Evolutionary conservation across 2,329 filamentous ascomycete genomes (phyloP).

Genomic region (Calonectria hongkongensis): DNA sequence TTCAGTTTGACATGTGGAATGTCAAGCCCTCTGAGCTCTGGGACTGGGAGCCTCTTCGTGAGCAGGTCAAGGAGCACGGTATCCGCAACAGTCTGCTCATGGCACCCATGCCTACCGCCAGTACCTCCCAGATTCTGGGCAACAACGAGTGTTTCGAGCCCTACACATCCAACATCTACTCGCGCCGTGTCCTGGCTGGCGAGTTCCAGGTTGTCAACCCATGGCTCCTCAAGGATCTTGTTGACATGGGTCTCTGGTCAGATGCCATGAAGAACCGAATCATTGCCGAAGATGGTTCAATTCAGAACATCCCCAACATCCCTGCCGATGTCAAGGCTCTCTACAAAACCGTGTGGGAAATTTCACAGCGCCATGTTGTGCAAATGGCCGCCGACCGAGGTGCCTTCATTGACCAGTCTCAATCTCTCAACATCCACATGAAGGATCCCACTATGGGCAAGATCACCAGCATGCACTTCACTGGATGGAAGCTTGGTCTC

Average conservation of each 20-base stretch:
- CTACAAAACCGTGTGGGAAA: slow-evolving; percentile 99
- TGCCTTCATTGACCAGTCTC: slow-evolving; percentile 98
- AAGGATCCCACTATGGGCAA: slow-evolving; percentile 99
- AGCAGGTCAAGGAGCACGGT: slow-evolving; percentile 92
- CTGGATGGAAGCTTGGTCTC: slow-evolving; percentile 98
- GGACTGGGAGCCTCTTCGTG: slow-evolving; percentile 95
- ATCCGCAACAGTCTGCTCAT: slow-evolving; percentile 96
- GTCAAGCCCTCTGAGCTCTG: slow-evolving; percentile 95
- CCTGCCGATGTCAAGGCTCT: slow-evolving; percentile 95
- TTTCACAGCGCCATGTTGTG: slow-evolving; percentile 94
- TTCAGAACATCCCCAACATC: slow-evolving; percentile 98
- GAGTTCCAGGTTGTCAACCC: slow-evolving; percentile 99
- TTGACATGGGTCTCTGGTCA: slow-evolving; percentile 98
- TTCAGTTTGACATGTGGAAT: slow-evolving; percentile 99
- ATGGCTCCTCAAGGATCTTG: slow-evolving; percentile 97
- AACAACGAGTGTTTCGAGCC: slow-evolving; percentile 99
- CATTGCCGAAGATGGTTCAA: slow-evolving; percentile 95
- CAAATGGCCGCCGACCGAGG: slow-evolving; percentile 99
- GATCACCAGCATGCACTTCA: slow-evolving; percentile 99
- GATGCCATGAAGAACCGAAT: slow-evolving; percentile 99
- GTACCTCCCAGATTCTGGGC: slow-evolving; percentile 96
- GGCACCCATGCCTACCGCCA: slow-evolving; percentile 98
- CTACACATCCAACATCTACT: slow-evolving; percentile 99
- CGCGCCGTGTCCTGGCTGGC: slow-evolving; percentile 95
- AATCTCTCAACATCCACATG: slow-evolving; percentile 99